A percentile compares a stretch with the other conserved stretches of the same genome.
These are phyloP conservation scores for Nitzschia palea DNA, from an alignment of 108 stramenopile species.

Conservation along the genomic window DNA sequence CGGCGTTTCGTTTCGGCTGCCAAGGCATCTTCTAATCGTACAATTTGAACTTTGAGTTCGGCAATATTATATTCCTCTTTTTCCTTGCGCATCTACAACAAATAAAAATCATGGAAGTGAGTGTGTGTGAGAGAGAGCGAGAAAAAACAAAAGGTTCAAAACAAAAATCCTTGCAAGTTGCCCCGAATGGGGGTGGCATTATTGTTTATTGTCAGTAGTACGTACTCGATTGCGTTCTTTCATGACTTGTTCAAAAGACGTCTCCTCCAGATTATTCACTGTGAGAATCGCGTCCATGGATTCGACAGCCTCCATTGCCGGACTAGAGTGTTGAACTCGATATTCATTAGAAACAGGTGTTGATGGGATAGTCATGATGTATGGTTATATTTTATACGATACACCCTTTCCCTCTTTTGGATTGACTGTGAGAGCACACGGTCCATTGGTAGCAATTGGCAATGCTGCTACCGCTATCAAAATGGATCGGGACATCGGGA, in stretches of 20 bases:
- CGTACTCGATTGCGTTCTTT: constrained; percentile 62
- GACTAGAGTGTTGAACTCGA: not conserved
- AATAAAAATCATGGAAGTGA: not conserved
- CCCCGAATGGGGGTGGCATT: no score
- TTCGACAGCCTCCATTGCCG: not conserved
- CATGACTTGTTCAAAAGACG: constrained; percentile 66
- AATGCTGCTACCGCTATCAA: no score
- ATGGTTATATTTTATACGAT: not conserved
- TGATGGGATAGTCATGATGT: not conserved
- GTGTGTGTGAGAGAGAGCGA: not conserved
- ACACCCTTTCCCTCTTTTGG: not conserved
- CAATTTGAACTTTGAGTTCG: constrained; percentile 69
- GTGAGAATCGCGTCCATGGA: not conserved
- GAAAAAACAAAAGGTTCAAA: constrained; percentile 3
- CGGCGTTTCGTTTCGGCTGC: constrained; percentile 78
- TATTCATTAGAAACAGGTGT: not conserved
- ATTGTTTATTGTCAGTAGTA: not conserved
- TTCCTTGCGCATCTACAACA: constrained; percentile 60
- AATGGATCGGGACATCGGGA: no score
- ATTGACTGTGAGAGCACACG: not conserved
- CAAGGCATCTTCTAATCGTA: constrained; percentile 67
- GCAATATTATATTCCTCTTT: constrained; percentile 80
- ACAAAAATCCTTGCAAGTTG: no score
- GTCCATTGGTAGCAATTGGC: no score
- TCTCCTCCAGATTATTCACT: not conserved